These are phyloP conservation scores for Fusarium sp. DNA, from an alignment of 2,329 filamentous ascomycete genomes.

Conservation along the genomic window DNA sequence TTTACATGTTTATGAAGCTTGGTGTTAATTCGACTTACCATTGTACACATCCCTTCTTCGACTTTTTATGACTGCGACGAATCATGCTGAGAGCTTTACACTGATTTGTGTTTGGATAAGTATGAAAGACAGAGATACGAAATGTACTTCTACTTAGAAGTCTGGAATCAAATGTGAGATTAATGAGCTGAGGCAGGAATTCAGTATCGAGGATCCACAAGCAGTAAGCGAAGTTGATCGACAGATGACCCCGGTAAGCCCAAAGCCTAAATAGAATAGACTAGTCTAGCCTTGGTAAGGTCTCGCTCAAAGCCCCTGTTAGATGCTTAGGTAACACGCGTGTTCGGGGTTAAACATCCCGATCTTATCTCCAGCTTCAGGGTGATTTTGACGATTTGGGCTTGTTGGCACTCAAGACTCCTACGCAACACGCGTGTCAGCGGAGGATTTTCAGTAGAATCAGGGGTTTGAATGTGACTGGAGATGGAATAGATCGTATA, in stretches of 20 bases:
- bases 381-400: not conserved
- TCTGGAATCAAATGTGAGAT: not conserved
- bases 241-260: accelerated
- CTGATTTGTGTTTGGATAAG: no score
- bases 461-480: accelerated
- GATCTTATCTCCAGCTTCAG: not conserved
- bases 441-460: accelerated
- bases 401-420: not conserved
- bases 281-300: accelerated
- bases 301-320: accelerated
- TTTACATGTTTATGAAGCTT: no score
- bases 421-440: constrained; percentile 32
- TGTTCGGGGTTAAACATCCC: not conserved
- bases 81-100: not conserved
- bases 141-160: accelerated
- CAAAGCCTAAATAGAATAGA: accelerated
- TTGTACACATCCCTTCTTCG: constrained; percentile 21
- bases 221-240: not conserved
- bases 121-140: not conserved
- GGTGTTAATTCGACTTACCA: constrained; percentile 4
- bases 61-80: constrained; percentile 33
- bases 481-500: no score
- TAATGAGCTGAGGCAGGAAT: no score
- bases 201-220: not conserved
- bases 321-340: constrained; percentile 26